Conservation (phyloP, 306 rosid genomes). For the Geum urbanum region DNA sequence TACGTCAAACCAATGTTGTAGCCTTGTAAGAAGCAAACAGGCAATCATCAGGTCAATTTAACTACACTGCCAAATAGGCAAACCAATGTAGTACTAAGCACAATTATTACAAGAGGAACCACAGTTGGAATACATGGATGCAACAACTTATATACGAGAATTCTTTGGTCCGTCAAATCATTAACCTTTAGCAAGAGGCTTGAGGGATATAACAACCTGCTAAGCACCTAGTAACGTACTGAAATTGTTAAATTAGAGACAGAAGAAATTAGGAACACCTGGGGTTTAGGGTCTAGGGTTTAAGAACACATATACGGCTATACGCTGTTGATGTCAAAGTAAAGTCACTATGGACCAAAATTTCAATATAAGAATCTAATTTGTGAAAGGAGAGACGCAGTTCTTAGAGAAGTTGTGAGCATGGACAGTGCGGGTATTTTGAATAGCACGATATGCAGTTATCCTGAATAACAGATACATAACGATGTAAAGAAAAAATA, state of each 20-base stretch:
- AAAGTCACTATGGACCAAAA: not conserved
- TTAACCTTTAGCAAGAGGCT: not conserved
- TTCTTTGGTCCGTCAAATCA: conserved; percentile 1
- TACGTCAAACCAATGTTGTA: not conserved
- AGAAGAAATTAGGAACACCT: not conserved
- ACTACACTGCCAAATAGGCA: not conserved
- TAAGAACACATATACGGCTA: too few species aligned
- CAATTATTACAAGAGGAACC: not conserved
- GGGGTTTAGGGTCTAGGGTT: too few species aligned
- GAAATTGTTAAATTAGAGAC: not conserved
- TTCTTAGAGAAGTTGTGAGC: not conserved
- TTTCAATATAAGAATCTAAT: not conserved
- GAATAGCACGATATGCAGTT: too few species aligned
- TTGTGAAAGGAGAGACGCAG: not conserved
- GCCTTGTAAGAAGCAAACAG: not conserved
- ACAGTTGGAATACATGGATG: not conserved
- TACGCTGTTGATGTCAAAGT: not conserved
- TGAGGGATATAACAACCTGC: not conserved
- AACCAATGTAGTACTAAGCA: not conserved
- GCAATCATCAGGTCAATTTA: not conserved
- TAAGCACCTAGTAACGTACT: not conserved
- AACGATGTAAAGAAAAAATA: too few species aligned
- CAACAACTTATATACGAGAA: not conserved
- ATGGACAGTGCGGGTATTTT: not conserved
- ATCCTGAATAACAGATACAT: too few species aligned